Percentiles rank a stretch among this genome's conserved stretches.
These are phyloP conservation scores for Mallotus nudiflorus DNA, from an alignment of 345 rosid genomes.

Conservation along the genomic window DNA sequence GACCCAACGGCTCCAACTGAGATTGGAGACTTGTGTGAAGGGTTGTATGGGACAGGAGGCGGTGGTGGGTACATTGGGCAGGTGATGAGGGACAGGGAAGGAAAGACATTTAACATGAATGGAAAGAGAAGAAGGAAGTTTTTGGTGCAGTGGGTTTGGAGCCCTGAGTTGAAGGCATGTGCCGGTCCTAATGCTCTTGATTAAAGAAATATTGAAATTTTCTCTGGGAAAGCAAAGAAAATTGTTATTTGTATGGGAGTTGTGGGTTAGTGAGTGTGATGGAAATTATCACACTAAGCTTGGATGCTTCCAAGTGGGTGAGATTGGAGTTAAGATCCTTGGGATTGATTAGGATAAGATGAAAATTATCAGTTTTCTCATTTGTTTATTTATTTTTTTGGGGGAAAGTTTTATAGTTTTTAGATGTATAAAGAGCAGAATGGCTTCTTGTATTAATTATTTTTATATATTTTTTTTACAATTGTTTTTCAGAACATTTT, in stretches of 20 bases:
- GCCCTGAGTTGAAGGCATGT: slow-evolving; percentile 71
- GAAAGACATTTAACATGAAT: slow-evolving; percentile 70
- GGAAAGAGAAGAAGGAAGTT: slow-evolving; percentile 69
- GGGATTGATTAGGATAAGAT: neutral
- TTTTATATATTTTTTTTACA: neutral
- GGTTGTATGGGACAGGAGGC: slow-evolving; percentile 89
- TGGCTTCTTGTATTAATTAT: neutral
- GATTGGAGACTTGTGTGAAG: slow-evolving; percentile 85
- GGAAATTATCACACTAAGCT: neutral
- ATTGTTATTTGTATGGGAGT: neutral
- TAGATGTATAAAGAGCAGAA: neutral
- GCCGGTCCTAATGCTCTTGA: slow-evolving; percentile 79
- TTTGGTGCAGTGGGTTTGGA: slow-evolving; percentile 95
- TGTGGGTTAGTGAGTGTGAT: neutral
- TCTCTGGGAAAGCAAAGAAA: neutral
- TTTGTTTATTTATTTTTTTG: neutral
- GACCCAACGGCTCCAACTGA: slow-evolving; percentile 97
- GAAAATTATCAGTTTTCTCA: neutral
- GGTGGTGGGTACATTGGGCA: slow-evolving; percentile 94
- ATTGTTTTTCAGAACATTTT: no score
- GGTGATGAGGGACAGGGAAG: slow-evolving; percentile 64
- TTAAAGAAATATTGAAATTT: slow-evolving; percentile 11
- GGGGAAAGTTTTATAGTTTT: neutral
- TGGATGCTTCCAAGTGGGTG: neutral
- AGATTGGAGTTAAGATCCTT: neutral